phyloP scores from a whole-genome alignment of 1,139 yeast species.

The Meyerozyma sp. region DNA sequence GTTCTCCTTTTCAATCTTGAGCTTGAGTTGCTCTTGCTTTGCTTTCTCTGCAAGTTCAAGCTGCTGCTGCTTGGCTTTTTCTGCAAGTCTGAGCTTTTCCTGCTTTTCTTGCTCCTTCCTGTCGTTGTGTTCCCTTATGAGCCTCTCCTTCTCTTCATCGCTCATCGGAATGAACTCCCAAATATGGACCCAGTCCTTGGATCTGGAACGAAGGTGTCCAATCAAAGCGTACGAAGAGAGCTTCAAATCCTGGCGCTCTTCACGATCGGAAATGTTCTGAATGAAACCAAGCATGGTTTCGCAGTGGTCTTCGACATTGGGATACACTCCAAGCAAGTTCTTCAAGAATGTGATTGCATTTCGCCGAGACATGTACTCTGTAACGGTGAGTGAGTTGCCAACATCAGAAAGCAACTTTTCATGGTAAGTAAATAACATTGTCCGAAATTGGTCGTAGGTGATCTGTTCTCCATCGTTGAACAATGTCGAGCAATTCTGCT shows the following conservation, averaged over 20 bases:
- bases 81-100: constrained; percentile 4
- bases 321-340: constrained; percentile 60
- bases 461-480: constrained; percentile 9
- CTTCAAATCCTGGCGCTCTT: constrained; percentile 74
- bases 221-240: constrained; percentile 72
- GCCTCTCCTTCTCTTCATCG: constrained; percentile 23
- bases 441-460: constrained; percentile 33
- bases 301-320: constrained; percentile 66
- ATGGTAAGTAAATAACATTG: constrained; percentile 53
- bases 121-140: constrained; percentile 18
- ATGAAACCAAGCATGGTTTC: constrained; percentile 46
- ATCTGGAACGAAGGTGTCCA: constrained; percentile 63
- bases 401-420: constrained; percentile 42
- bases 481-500: constrained; percentile 6
- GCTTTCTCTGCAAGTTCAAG: constrained; percentile 2
- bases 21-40: constrained; percentile 1
- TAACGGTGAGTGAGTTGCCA: constrained; percentile 43
- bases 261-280: constrained; percentile 44
- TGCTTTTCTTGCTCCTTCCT: constrained; percentile 11
- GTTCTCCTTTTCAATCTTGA: constrained; percentile 10
- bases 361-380: constrained; percentile 75
- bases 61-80: constrained; percentile 1
- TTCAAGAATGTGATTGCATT: constrained; percentile 78
- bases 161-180: constrained; percentile 53
- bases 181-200: constrained; percentile 50